Percentiles rank a stretch among this genome's conserved stretches.
Evolutionary conservation across 73 alveolate species (phyloP).

Genomic region (Tetrahymena borealis): DNA sequence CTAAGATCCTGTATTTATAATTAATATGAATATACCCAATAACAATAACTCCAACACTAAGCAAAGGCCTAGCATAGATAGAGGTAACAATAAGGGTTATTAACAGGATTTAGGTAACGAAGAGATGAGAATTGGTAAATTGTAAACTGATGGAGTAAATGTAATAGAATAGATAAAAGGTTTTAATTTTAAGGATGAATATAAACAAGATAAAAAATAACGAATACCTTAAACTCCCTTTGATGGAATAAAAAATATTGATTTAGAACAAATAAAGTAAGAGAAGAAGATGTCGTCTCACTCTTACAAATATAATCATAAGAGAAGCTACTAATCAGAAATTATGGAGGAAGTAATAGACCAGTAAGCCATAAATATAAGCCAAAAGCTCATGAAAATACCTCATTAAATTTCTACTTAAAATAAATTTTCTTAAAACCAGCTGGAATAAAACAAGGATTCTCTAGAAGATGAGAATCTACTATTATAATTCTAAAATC

Average conservation of each 20-base stretch:
- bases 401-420: neutral
- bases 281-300: no score
- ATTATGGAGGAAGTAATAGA: no score
- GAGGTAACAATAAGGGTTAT: neutral
- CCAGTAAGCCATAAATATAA: no score
- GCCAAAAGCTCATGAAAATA: no score
- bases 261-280: no score
- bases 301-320: no score
- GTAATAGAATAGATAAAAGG: no score
- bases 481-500: neutral
- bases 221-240: no score
- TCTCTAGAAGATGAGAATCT: neutral
- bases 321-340: no score
- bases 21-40: neutral
- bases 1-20: neutral
- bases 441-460: neutral
- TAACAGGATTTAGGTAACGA: neutral
- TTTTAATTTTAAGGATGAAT: no score
- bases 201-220: no score
- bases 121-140: neutral
- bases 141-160: neutral
- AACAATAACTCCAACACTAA: neutral
- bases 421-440: neutral
- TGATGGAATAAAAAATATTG: no score
- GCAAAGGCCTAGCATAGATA: neutral